Base-by-base conservation (phyloP, 106 monocot genomes). In the Posidonia australis region DNA sequence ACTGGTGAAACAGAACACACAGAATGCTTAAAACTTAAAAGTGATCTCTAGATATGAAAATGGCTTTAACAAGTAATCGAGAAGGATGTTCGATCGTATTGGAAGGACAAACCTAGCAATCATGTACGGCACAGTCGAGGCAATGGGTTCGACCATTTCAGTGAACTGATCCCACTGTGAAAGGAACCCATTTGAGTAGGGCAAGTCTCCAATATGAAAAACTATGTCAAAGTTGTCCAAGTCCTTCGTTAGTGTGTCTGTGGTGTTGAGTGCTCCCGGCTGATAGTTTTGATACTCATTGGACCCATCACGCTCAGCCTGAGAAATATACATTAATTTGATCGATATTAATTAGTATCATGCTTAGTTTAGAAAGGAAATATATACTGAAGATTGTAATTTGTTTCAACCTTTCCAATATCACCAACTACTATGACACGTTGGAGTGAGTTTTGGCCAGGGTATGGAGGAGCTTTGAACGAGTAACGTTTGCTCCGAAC, bases 91-190 rank as follows among this genome's bases (percentile, higher is more conserved):
- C 12, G 44, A 44, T 44, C 9, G 44, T 44, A 44, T n/a, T n/a
- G n/a, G n/a, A n/a, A n/a, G n/a, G 44, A 44, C 44, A 44, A 12
- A 44, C 26, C 26, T n/a, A 27, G 56, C 53, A 1, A 67, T 17
- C 67, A 67, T 55, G 36, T 55, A 67, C 6, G 67, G 67, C 10
- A 22, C 24, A 2, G 41, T 2, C 4, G 67, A 67, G 17, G 67
- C 32, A n/a, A 67, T 56, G 53, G 67, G 67, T 16, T 41, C 54
- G 41, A 67, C 22, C 54, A 54, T 19, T n/a, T 67, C 67, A 22
- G 54, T 67, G 41, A 67, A 67, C n/a, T 67, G 67, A 19, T 67
- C 67, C 67, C 67, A 67, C 54, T 67, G 67, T 6, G 54, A 67
- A 3, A 67, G n/a, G 54, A 18, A 55, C 18, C 54, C 67, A 16